Evolutionary conservation across 106 monocot genomes (phyloP), one percentile per base, ranked within the genome.

Genomic region (Dendrobium officinale): DNA sequence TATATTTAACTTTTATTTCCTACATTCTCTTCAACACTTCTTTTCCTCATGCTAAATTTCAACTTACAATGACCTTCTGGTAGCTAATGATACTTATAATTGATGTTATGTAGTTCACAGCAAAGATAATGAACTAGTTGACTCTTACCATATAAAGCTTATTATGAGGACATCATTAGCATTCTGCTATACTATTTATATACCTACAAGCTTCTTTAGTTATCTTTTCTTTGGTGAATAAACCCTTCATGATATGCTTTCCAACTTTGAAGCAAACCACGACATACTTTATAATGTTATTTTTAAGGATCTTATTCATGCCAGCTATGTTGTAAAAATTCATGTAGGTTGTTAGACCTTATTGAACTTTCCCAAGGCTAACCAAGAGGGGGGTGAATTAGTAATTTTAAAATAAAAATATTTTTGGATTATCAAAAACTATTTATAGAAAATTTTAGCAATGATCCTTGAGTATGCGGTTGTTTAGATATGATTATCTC

Each of bases 201-300:
- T 94, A 72, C 33, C 86, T 4, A 98, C 97, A 59, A 94, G 94
- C 79, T 92, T 98, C 84, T 98, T 98, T 43, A 87, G 85, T 19
- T 98, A 90, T 72, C 94, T 94, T 58, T 89, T 98, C 42, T 94
- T 98, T 79, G 97, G 97, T 9, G 92, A 94, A n/a, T 84, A 80
- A 42, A 98, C 92, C 72, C 92, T 94, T 54, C 90, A 90, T 74
- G 97, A 98, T 80, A 92, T 98, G 56, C 94, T 98, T 42, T 81
- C 94, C 51, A 98, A 98, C 85, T 94, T 98, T 64, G 92, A 92
- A 48, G 82, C 88, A 9, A 75, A 94, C 79, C 97, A 94, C 29
- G 94, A 89, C 19, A 89, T 98, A 73, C 90, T 90, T 76, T 92
- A 89, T 51, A 89, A 92, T 74, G 84, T 85, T 54, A 9, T 91